Conservation (phyloP, 2,329 filamentous ascomycete species). For the Periconia sp. region DNA sequence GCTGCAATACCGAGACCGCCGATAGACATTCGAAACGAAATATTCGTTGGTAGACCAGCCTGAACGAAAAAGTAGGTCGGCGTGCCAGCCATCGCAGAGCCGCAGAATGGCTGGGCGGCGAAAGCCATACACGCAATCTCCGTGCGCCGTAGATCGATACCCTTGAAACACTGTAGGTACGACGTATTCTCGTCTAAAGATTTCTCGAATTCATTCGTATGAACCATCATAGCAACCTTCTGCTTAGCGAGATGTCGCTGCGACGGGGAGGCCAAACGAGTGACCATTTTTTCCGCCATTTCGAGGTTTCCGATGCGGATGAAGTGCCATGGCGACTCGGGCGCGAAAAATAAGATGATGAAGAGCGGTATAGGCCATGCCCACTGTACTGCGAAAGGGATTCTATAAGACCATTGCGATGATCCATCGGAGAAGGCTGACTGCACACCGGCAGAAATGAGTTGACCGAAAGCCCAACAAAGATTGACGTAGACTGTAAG, state of each 20-base stretch:
- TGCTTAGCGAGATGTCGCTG: constrained; percentile 6
- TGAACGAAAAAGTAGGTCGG: constrained; percentile 49
- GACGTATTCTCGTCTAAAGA: constrained; percentile 64
- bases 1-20: constrained; percentile 60
- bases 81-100: constrained; percentile 21
- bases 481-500: constrained; percentile 54
- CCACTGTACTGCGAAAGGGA: constrained; percentile 69
- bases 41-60: constrained; percentile 43
- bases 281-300: constrained; percentile 55
- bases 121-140: constrained; percentile 63
- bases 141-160: constrained; percentile 73
- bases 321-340: constrained; percentile 72
- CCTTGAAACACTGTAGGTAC: constrained; percentile 80
- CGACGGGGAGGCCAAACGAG: constrained; percentile 1
- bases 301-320: constrained; percentile 63
- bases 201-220: constrained; percentile 77
- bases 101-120: constrained; percentile 42
- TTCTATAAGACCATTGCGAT: constrained; percentile 65
- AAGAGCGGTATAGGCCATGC: constrained; percentile 69
- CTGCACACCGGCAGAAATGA: constrained; percentile 69
- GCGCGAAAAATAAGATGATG: constrained; percentile 65
- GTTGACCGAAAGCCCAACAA: constrained; percentile 54
- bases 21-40: constrained; percentile 45
- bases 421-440: constrained; percentile 61
- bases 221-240: constrained; percentile 83